A percentile compares a stretch with the other conserved stretches of the same genome.
Evolutionary conservation across 768 basidiomycete genomes (phyloP).

Genomic region (Suillus variegatus): DNA sequence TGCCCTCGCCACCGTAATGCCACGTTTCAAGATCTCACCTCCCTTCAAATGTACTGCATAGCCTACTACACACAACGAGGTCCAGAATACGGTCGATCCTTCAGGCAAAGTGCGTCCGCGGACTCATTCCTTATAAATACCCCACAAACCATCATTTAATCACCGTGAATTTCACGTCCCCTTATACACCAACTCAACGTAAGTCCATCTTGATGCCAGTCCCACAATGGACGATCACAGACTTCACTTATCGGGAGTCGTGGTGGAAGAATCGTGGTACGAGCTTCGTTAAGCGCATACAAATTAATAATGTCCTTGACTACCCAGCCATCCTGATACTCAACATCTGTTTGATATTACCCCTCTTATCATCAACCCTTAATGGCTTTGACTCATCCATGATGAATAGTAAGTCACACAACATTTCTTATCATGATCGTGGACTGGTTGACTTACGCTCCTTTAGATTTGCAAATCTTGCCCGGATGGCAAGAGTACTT

Average conservation of each 20-base stretch:
- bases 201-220: constrained; percentile 27
- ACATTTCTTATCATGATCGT: background rate
- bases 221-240: constrained; percentile 56
- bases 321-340: constrained; percentile 54
- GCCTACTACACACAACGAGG: background rate
- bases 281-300: constrained; percentile 10
- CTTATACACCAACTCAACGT: background rate
- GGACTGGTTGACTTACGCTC: constrained; percentile 33
- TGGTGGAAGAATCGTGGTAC: constrained; percentile 66
- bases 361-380: constrained; percentile 63
- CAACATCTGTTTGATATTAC: constrained; percentile 60
- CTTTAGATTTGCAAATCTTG: constrained; percentile 63
- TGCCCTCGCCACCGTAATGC: background rate
- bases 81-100: constrained; percentile 2
- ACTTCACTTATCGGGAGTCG: constrained; percentile 57
- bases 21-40: background rate
- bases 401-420: constrained; percentile 45
- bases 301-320: background rate
- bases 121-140: constrained; percentile 2
- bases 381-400: constrained; percentile 72
- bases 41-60: background rate
- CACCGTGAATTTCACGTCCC: background rate
- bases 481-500: constrained; percentile 66
- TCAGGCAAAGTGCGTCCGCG: constrained; percentile 2
- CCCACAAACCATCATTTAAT: background rate